phyloP scores from a whole-genome alignment of 371 early-diverging fungal species.

The Enterocytospora artemiae region DNA sequence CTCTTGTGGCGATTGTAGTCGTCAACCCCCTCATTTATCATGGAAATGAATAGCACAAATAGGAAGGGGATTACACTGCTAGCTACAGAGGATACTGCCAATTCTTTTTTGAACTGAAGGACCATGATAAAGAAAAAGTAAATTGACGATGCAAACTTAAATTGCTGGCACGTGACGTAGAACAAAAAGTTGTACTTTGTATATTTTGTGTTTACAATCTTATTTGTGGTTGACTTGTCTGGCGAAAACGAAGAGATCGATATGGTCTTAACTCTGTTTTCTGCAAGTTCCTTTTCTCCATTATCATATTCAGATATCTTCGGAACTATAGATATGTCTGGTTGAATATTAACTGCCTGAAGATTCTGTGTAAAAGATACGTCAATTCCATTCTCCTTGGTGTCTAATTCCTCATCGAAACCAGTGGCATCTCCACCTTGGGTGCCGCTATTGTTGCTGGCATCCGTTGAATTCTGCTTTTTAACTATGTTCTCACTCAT shows the following conservation, averaged over 20 bases:
- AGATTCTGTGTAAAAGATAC: too few species aligned
- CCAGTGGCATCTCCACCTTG: too few species aligned
- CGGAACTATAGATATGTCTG: too few species aligned
- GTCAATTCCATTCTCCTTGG: too few species aligned
- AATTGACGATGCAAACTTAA: conserved; percentile 85
- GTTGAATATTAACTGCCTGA: too few species aligned
- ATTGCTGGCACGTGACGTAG: conserved; percentile 80
- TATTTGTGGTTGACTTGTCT: conserved; percentile 64
- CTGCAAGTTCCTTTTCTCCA: too few species aligned
- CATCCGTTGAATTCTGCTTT: too few species aligned
- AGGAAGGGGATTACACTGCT: conserved; percentile 84
- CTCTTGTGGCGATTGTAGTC: conserved; percentile 76
- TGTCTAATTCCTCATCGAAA: too few species aligned
- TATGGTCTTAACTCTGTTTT: too few species aligned
- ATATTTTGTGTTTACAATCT: conserved; percentile 88
- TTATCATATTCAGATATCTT: too few species aligned
- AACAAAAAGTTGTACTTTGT: conserved; percentile 74
- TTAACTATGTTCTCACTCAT: too few species aligned
- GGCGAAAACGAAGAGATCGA: conserved; percentile 10
- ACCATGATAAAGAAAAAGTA: conserved; percentile 86
- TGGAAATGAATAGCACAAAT: conserved; percentile 79
- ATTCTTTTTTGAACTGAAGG: conserved; percentile 72
- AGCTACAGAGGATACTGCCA: conserved; percentile 69
- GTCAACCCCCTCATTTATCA: conserved; percentile 85
- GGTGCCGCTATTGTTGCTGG: too few species aligned